These are phyloP conservation scores for Entomortierella chlamydospora DNA, from an alignment of 192 early-diverging fungal species.

Conservation along the genomic window DNA sequence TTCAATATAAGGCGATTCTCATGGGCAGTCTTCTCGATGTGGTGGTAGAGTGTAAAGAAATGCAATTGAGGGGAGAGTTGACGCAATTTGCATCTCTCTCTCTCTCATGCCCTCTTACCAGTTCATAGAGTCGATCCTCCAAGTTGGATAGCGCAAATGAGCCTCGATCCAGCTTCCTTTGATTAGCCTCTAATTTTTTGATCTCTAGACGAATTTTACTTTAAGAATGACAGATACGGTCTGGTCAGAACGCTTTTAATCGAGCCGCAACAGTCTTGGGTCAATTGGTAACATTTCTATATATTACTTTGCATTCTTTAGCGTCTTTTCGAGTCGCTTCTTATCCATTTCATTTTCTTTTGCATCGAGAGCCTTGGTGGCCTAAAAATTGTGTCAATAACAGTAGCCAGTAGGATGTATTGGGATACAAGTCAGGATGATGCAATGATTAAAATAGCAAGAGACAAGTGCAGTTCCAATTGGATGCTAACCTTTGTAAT, in stretches of 20 bases:
- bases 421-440: background rate
- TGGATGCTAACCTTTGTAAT: conserved; percentile 60
- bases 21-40: too few relatives aligned
- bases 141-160: conserved; percentile 34
- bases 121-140: conserved; percentile 23
- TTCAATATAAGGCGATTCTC: background rate
- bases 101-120: conserved; percentile 10
- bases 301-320: conserved; percentile 66
- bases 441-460: too few relatives aligned
- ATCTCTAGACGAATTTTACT: conserved; percentile 53
- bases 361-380: conserved; percentile 67
- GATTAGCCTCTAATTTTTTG: conserved; percentile 55
- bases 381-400: conserved; percentile 41
- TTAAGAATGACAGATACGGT: conserved; percentile 4
- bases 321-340: conserved; percentile 70
- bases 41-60: too few relatives aligned
- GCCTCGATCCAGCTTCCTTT: conserved; percentile 28
- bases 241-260: too few relatives aligned
- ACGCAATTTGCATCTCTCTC: too few relatives aligned
- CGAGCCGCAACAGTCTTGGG: too few relatives aligned
- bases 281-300: too few relatives aligned
- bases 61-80: background rate
- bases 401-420: background rate
- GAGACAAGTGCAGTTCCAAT: background rate
- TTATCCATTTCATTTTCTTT: conserved; percentile 72